These are phyloP conservation scores for Sistotremastrum suecicum DNA, from an alignment of 768 basidiomycete genomes.

Conservation along the genomic window DNA sequence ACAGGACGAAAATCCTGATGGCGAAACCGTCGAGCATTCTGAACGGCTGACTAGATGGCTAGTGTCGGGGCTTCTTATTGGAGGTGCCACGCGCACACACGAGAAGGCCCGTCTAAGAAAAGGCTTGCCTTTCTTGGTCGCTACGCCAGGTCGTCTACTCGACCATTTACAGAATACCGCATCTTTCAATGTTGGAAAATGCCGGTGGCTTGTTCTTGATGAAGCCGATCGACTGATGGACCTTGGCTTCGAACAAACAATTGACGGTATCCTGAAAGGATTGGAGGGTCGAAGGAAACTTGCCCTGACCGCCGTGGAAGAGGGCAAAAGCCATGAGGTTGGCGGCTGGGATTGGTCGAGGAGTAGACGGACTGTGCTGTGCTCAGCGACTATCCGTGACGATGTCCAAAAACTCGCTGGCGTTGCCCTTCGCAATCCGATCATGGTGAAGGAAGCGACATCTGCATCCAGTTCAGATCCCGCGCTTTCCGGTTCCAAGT, in stretches of 20 bases:
- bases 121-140: slow-evolving; percentile 88
- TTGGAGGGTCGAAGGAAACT: slow-evolving; percentile 73
- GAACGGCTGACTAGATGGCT: slow-evolving; percentile 73
- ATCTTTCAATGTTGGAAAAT: slow-evolving; percentile 85
- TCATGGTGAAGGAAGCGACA: slow-evolving; percentile 58
- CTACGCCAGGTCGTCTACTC: slow-evolving; percentile 87
- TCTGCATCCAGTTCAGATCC: slow-evolving; percentile 9
- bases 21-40: slow-evolving; percentile 24
- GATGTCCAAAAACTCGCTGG: slow-evolving; percentile 92
- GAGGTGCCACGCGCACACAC: slow-evolving; percentile 87
- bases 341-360: slow-evolving; percentile 79
- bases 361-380: slow-evolving; percentile 74
- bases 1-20: slow-evolving; percentile 35
- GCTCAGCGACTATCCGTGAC: slow-evolving; percentile 92
- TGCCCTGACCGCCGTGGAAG: slow-evolving; percentile 50
- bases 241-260: slow-evolving; percentile 92
- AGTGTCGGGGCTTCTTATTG: slow-evolving; percentile 83
- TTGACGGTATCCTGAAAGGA: slow-evolving; percentile 76
- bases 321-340: slow-evolving; percentile 56
- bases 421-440: slow-evolving; percentile 58
- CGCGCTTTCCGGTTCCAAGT: slow-evolving; percentile 7
- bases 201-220: slow-evolving; percentile 91
- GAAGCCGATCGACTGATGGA: slow-evolving; percentile 98
- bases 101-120: slow-evolving; percentile 94
- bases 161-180: slow-evolving; percentile 95